Percentiles rank a stretch among this genome's conserved stretches.
These are phyloP conservation scores for Rhodotorula toruloides DNA, from an alignment of 768 basidiomycete species.

Conservation along the genomic window DNA sequence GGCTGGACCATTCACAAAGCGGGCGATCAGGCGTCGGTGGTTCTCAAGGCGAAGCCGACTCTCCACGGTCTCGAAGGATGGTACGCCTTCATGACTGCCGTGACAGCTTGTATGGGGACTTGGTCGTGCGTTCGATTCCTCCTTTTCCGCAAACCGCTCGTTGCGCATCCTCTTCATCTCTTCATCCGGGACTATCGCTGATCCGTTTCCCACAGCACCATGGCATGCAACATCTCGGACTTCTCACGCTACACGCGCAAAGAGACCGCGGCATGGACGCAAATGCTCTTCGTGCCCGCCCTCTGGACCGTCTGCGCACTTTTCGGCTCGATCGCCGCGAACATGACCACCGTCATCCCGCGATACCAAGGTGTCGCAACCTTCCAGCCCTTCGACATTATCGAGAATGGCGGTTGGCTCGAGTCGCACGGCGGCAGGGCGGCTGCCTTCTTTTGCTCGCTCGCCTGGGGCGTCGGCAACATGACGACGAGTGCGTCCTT, in stretches of 20 bases:
- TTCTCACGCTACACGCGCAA: constrained; percentile 21
- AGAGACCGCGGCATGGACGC: constrained; percentile 7
- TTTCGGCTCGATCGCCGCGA: constrained; percentile 38
- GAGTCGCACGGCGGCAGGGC: constrained; percentile 20
- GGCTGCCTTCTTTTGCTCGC: constrained; percentile 30
- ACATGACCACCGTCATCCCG: constrained; percentile 36
- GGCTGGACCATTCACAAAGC: constrained; percentile 28
- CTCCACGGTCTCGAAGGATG: constrained; percentile 7
- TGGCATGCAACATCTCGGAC: constrained; percentile 30
- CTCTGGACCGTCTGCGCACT: constrained; percentile 34
- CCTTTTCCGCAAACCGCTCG: no score
- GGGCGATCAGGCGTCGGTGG: constrained; percentile 17
- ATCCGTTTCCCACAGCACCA: not conserved
- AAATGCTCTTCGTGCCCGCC: constrained; percentile 39
- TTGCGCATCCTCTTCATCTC: no score
- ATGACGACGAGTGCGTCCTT: constrained; percentile 22
- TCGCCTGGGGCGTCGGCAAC: constrained; percentile 20
- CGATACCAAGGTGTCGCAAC: constrained; percentile 13
- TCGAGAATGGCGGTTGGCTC: constrained; percentile 27
- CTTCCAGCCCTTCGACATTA: constrained; percentile 36
- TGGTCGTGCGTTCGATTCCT: not conserved
- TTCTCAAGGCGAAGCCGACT: constrained; percentile 15
- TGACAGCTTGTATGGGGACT: constrained; percentile 17
- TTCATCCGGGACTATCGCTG: no score
- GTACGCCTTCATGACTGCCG: constrained; percentile 21